Base-by-base conservation (phyloP, 768 basidiomycete genomes). In the Lentinula guzmanii region DNA sequence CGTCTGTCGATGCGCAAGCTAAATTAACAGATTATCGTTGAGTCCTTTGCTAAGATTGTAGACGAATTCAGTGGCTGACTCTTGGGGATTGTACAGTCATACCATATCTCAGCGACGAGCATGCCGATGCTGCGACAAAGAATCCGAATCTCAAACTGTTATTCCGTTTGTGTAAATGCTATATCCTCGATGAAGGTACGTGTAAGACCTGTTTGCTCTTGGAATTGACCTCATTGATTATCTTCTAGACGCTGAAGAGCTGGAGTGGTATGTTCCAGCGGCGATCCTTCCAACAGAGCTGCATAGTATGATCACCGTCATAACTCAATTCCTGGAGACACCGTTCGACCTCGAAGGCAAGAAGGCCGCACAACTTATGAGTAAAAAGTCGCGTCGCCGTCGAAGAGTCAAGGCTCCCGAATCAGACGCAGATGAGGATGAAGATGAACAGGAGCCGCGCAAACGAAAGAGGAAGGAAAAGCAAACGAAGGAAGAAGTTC, bases 221-320 rank as follows among this genome's bases (percentile, higher is more conserved):
- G 31, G 37, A 63, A 57, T 59, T n/a, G 61, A 41, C 18, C 21
- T 48, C 28, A 66, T 61, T 43, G 28, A 28, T 3, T 28, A 28
- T 52, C 39, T 51, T 55, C 61, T 57, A 89, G 89, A 82, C 66
- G 82, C 80, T 33, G 84, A 87, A 33, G 90, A 91, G 68, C 74
- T 88, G 34, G 85, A 93, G 70, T 98, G 95, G 94, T 86, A 85
- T 63, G 81, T 97, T 54, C 94, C 95, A 34, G 82, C 86, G 8
- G 72, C 77, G n/a, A 78, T 93, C 59, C 69, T 82, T 16, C 89
- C 91, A 0, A 74, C 82, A 5, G 84, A 89, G 54, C 76, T 98
- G 39, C 80, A 86, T 70, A 79, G 82, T 56, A 87, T 82, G 54
- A 74, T 90, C 67, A 82, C 82, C 57, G 85, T 95, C 65, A 89